Conservation (phyloP, 352 stramenopile species). For the Pythium rhizo-oryzae region DNA sequence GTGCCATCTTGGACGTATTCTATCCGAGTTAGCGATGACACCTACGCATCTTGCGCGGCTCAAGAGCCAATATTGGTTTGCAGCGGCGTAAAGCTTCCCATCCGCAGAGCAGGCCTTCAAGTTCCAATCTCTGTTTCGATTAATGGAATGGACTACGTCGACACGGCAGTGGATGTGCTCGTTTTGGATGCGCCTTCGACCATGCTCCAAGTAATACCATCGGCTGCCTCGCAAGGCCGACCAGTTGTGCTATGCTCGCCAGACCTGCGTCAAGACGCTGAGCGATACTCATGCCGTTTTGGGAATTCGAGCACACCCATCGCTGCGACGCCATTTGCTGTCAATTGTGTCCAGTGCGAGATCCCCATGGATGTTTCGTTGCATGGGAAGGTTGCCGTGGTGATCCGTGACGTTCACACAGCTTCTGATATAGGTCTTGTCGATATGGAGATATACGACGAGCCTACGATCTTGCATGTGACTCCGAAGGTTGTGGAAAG, state of each 20-base stretch:
- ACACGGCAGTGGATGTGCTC: conserved; percentile 12
- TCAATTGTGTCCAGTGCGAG: conserved; percentile 15
- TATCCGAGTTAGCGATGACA: conserved; percentile 13
- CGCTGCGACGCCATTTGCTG: background rate
- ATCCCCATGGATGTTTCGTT: background rate
- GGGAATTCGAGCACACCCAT: background rate
- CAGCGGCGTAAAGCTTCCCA: background rate
- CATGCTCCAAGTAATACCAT: background rate
- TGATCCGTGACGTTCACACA: background rate
- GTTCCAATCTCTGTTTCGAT: background rate
- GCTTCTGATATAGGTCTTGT: background rate
- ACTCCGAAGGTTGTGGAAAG: conserved; percentile 2
- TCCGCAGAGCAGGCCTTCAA: background rate
- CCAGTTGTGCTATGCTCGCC: conserved; percentile 8
- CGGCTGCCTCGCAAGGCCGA: background rate
- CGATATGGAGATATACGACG: conserved; percentile 6
- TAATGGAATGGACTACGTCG: conserved; percentile 6
- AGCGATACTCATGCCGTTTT: conserved; percentile 16
- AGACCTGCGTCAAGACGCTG: conserved; percentile 4
- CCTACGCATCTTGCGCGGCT: background rate
- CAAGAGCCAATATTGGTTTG: conserved; percentile 12
- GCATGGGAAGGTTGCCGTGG: background rate
- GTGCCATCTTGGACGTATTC: conserved; percentile 1
- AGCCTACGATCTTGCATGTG: conserved; percentile 4
- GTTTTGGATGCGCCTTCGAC: background rate